Evolutionary conservation across 208 protist species (phyloP).

Genomic region (Wallacemonas rigidus): DNA sequence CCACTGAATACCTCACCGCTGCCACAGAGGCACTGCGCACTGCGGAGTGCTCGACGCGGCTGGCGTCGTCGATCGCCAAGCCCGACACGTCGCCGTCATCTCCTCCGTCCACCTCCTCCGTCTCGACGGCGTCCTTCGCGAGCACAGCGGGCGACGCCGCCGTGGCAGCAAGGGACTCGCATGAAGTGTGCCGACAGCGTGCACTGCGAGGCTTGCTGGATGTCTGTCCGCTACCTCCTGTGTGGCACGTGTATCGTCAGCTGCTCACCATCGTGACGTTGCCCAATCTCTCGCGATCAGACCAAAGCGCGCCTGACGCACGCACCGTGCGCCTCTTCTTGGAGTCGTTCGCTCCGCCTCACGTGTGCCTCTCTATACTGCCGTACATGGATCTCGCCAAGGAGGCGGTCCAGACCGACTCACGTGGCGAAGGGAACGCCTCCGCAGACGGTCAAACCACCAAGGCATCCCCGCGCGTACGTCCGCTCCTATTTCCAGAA

Average conservation of each 20-base stretch:
- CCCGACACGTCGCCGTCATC: too few species aligned
- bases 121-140: too few species aligned
- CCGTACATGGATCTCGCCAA: background rate
- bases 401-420: too few species aligned
- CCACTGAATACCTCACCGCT: too few species aligned
- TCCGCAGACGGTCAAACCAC: background rate
- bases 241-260: background rate
- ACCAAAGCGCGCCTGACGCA: background rate
- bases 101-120: too few species aligned
- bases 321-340: background rate
- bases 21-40: too few species aligned
- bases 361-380: background rate
- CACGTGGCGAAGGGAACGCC: too few species aligned
- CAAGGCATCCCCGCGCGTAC: background rate
- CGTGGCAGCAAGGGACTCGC: background rate
- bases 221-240: background rate
- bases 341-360: background rate
- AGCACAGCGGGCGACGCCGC: background rate
- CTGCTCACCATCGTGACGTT: background rate
- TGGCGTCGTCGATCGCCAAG: too few species aligned
- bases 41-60: too few species aligned
- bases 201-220: background rate
- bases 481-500: conserved; percentile 1
- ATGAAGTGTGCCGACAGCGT: background rate
- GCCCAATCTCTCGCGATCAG: background rate